Conservation (phyloP, 73 alveolate species). For the Paramecium primaurelia region DNA sequence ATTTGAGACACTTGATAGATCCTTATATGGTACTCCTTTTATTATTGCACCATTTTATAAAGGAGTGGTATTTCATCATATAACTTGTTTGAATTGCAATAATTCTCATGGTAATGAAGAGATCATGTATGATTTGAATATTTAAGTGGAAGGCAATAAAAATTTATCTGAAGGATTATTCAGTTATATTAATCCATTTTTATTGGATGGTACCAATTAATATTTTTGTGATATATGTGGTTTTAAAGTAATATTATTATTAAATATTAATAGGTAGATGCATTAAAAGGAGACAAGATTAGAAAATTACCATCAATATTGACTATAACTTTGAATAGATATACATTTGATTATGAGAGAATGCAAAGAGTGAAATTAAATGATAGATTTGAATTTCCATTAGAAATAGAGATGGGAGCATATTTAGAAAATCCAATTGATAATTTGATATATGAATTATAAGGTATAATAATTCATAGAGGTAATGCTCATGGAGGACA, state of each 20-base stretch:
- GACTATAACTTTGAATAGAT: constrained; percentile 87
- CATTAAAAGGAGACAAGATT: constrained; percentile 83
- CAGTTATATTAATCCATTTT: constrained; percentile 72
- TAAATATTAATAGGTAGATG: constrained; percentile 40
- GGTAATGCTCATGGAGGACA: constrained; percentile 98
- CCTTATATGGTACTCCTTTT: constrained; percentile 43
- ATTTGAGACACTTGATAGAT: constrained; percentile 51
- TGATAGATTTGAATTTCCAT: constrained; percentile 89
- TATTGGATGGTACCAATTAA: constrained; percentile 79
- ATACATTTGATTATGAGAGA: constrained; percentile 86
- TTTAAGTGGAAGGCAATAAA: constrained; percentile 79
- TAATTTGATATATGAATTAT: constrained; percentile 82
- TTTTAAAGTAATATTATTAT: constrained; percentile 60
- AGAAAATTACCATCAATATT: constrained; percentile 86
- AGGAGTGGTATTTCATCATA: constrained; percentile 77
- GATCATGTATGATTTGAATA: constrained; percentile 79
- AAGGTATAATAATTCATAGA: constrained; percentile 93
- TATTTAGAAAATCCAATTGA: constrained; percentile 81
- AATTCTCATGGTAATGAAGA: constrained; percentile 79
- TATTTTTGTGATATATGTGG: constrained; percentile 87
- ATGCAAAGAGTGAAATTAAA: constrained; percentile 89
- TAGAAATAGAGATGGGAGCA: constrained; percentile 85
- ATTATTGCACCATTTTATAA: constrained; percentile 60
- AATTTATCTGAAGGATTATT: constrained; percentile 78
- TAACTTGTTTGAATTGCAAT: constrained; percentile 82